A percentile compares a stretch with the other conserved stretches of the same genome.
phyloP scores from a whole-genome alignment of 768 basidiomycete species.

The Pilatotrama ljubarskyi region DNA sequence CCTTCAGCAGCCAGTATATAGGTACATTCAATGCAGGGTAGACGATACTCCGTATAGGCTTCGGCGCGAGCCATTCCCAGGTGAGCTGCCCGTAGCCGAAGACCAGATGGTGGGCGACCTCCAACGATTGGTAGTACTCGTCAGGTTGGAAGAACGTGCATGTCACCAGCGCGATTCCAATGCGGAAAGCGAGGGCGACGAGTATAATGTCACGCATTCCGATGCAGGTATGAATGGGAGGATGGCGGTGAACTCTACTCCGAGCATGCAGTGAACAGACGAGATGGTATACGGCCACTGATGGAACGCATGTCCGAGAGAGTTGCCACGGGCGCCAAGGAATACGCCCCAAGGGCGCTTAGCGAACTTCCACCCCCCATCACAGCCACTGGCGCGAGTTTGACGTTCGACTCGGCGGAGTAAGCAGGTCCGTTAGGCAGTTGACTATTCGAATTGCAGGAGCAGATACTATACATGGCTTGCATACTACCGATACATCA shows the following conservation, averaged over 20 bases:
- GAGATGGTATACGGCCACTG: background rate
- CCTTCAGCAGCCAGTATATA: slow-evolving; percentile 69
- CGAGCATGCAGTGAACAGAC: too few species aligned
- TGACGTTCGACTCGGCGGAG: too few species aligned
- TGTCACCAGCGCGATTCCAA: slow-evolving; percentile 66
- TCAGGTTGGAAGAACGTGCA: slow-evolving; percentile 95
- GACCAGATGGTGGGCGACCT: slow-evolving; percentile 85
- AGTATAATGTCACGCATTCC: slow-evolving; percentile 5
- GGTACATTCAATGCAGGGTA: slow-evolving; percentile 85
- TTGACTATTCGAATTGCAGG: background rate
- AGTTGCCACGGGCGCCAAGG: background rate
- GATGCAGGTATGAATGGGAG: too few species aligned
- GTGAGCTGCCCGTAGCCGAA: slow-evolving; percentile 92
- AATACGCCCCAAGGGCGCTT: background rate
- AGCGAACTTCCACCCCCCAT: background rate
- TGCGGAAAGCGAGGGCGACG: slow-evolving; percentile 36
- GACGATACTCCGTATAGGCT: slow-evolving; percentile 75
- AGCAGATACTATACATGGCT: background rate
- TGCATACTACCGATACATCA: slow-evolving; percentile 15
- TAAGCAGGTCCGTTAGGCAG: too few species aligned
- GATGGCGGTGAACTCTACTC: too few species aligned
- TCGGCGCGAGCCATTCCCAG: slow-evolving; percentile 87
- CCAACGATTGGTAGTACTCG: slow-evolving; percentile 93
- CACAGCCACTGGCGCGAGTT: too few species aligned
- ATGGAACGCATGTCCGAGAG: background rate